Evolutionary conservation across 2,329 filamentous ascomycete species (phyloP).

Genomic region (Herpotrichia juniperi): DNA sequence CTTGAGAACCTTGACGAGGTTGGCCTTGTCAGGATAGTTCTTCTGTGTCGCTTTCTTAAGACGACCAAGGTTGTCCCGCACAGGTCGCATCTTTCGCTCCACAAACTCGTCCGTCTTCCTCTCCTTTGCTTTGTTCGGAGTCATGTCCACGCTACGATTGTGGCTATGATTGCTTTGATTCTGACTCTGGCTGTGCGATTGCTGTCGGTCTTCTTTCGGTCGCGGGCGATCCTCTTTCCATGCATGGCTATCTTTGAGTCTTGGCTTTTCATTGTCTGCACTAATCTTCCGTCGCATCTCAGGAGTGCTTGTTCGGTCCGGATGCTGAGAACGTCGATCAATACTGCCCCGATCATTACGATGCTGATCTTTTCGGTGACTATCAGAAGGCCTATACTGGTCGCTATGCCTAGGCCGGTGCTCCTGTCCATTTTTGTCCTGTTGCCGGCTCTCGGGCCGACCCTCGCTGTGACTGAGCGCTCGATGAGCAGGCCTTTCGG

Average conservation of each 20-base stretch:
- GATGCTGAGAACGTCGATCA: conserved; percentile 45
- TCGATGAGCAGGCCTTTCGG: conserved; percentile 45
- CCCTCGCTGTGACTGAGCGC: conserved; percentile 44
- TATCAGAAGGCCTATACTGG: conserved; percentile 38
- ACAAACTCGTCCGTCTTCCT: conserved; percentile 54
- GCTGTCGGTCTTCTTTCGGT: conserved; percentile 42
- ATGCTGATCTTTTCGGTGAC: conserved; percentile 43
- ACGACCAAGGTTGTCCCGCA: conserved; percentile 64
- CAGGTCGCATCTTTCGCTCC: conserved; percentile 61
- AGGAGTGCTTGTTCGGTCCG: conserved; percentile 48
- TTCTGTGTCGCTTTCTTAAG: conserved; percentile 68
- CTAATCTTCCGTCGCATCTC: conserved; percentile 52
- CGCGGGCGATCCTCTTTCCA: conserved; percentile 1
- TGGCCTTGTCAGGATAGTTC: conserved; percentile 66
- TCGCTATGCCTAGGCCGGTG: conserved; percentile 43
- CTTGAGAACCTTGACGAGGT: conserved; percentile 67
- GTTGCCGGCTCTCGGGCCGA: conserved; percentile 38
- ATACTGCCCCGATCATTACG: conserved; percentile 40
- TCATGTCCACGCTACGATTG: conserved; percentile 33
- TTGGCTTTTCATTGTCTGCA: conserved; percentile 59
- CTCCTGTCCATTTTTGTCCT: conserved; percentile 32
- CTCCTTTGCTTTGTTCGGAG: conserved; percentile 21
- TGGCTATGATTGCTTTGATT: conserved; percentile 28
- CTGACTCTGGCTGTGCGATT: conserved; percentile 34
- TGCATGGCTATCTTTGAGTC: conserved; percentile 54